phyloP scores from a whole-genome alignment of 768 basidiomycete genomes.

The Termitomyces sp. region DNA sequence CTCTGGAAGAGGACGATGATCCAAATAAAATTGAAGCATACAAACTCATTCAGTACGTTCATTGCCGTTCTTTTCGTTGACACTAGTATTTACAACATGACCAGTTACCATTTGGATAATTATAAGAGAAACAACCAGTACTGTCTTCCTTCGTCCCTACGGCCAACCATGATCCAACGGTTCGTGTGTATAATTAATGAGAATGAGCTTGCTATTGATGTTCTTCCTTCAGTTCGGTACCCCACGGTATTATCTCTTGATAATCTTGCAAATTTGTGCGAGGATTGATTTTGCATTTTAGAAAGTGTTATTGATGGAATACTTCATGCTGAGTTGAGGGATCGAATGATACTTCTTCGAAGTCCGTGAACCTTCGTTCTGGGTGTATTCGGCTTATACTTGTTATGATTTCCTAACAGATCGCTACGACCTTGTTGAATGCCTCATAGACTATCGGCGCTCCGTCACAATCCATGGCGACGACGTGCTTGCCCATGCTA shows the following conservation, averaged over 20 bases:
- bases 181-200: conserved; percentile 22
- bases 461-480: conserved; percentile 81
- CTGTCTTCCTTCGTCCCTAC: conserved; percentile 81
- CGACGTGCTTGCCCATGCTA: conserved; percentile 82
- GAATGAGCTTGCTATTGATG: conserved; percentile 4
- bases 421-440: conserved; percentile 76
- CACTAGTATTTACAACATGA: not conserved
- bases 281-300: conserved; percentile 23
- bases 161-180: conserved; percentile 87
- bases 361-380: conserved; percentile 35
- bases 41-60: conserved; percentile 73
- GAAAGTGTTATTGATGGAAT: conserved; percentile 91
- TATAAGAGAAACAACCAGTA: conserved; percentile 83
- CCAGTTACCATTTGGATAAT: conserved; percentile 88
- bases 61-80: not conserved
- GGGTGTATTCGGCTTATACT: not conserved
- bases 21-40: conserved; percentile 75
- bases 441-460: conserved; percentile 65
- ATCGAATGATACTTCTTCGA: conserved; percentile 85
- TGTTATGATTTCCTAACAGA: conserved; percentile 30
- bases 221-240: conserved; percentile 52
- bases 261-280: not conserved
- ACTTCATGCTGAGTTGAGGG: conserved; percentile 83
- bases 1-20: conserved; percentile 58
- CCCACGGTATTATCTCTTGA: conserved; percentile 56